These are phyloP conservation scores for Xylaria telfairii DNA, from an alignment of 495 filamentous ascomycete species.

Conservation along the genomic window DNA sequence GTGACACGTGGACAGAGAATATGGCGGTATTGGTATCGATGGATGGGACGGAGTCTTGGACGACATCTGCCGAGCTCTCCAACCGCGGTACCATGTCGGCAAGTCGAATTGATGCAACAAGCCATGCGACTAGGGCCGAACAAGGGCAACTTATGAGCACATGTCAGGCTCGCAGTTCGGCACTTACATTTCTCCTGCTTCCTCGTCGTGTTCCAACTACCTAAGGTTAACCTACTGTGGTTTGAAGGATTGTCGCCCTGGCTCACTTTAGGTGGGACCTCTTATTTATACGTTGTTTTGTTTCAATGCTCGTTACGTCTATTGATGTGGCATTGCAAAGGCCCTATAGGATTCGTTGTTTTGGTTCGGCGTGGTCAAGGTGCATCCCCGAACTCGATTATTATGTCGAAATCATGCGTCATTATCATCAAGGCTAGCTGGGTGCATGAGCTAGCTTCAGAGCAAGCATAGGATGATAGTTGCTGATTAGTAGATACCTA, in stretches of 20 bases:
- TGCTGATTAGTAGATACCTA: background rate
- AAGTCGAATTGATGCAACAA: constrained; percentile 20
- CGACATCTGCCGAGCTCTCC: constrained; percentile 24
- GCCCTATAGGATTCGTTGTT: background rate
- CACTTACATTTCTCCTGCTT: constrained; percentile 10
- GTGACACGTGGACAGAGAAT: constrained; percentile 14
- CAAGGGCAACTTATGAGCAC: constrained; percentile 10
- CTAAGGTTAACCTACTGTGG: too few species aligned
- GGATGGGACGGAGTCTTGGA: constrained; percentile 2
- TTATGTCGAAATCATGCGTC: background rate
- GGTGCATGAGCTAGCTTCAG: constrained; percentile 2
- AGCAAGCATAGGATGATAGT: background rate
- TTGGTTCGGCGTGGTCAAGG: background rate
- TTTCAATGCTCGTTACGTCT: background rate
- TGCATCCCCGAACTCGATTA: background rate
- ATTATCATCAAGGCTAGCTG: background rate
- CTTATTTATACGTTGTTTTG: background rate
- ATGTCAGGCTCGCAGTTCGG: constrained; percentile 10
- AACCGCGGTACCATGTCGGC: constrained; percentile 20
- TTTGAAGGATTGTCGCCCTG: background rate
- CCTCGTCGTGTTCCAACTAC: background rate
- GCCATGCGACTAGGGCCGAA: constrained; percentile 17
- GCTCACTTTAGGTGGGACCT: background rate
- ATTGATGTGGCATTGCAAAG: background rate
- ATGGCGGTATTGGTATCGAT: background rate